Evolutionary conservation across 2,329 filamentous ascomycete genomes (phyloP).

Genomic region (Biscogniauxia sp.): DNA sequence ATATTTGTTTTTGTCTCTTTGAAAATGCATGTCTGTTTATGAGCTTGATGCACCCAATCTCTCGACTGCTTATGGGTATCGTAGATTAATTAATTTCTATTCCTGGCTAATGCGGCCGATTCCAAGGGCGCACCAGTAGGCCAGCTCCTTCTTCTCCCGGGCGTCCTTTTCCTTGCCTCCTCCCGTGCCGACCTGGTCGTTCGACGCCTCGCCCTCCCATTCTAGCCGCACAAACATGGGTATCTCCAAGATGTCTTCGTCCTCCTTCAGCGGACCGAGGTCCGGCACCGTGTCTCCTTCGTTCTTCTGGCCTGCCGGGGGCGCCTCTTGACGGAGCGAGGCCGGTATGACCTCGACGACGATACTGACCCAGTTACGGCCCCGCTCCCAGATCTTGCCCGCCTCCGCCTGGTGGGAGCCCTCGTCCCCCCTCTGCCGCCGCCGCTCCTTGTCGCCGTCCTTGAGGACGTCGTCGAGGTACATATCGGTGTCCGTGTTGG

Average conservation of each 20-base stretch:
- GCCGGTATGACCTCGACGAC: constrained; percentile 84
- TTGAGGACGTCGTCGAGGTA: constrained; percentile 91
- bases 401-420: constrained; percentile 67
- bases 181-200: constrained; percentile 60
- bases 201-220: constrained; percentile 71
- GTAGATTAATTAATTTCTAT: constrained; percentile 30
- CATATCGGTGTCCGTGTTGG: constrained; percentile 77
- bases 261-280: constrained; percentile 50
- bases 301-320: constrained; percentile 11
- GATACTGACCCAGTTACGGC: constrained; percentile 91
- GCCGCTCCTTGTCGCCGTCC: constrained; percentile 41
- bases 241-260: constrained; percentile 75
- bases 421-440: constrained; percentile 38
- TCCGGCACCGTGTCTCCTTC: constrained; percentile 39
- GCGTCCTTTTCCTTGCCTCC: constrained; percentile 55
- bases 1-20: not conserved
- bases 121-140: constrained; percentile 93
- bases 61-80: constrained; percentile 38
- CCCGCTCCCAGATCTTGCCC: constrained; percentile 94
- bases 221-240: constrained; percentile 91
- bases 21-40: not conserved
- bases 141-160: constrained; percentile 80
- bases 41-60: not conserved
- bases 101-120: constrained; percentile 72
- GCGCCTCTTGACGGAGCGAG: constrained; percentile 41